Evolutionary conservation across 2,329 filamentous ascomycete species (phyloP), one percentile per base, ranked within the genome.

Genomic region (Saccharata proteae): DNA sequence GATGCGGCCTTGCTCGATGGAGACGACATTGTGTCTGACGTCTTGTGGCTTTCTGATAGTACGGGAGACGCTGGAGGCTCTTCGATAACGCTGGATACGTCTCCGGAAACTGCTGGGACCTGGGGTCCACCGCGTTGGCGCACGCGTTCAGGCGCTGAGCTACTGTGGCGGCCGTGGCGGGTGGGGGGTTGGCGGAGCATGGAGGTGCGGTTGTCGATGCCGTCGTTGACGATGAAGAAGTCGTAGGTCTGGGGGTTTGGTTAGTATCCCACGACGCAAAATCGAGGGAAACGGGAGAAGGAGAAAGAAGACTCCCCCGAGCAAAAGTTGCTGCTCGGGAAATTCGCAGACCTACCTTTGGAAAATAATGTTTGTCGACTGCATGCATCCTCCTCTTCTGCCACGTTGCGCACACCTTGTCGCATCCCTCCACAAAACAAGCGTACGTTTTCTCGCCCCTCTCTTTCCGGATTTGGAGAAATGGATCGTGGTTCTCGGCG

Each of bases 321-420:
- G 19, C 6, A 16, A 21, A 19, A 17, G 7, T 16, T 6, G 5
- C 14, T 22, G 8, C 11, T 13, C 4, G 9, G 3, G 13, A 26
- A 16, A 49, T 38, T 48, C n/a, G n/a, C n/a, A n/a, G 9, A 23
- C 25, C 6, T 6, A 64, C 62, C 50, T 73, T 75, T 8, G 86
- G 88, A 49, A 90, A 98, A 59, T 78, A 70, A 56, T 98, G 90
- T 59, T 93, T 94, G 62, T 93, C 86, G 43, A 93, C 83, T 42
- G 93, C 66, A 62, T 98, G 88, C 52, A 83, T 73, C 19, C 82
- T 71, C 26, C 90, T 73, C 57, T 93, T 96, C 47, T 82, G 76
- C 17, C 80, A 76, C 4, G 81, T 85, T 34, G 72, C 74, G 58
- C 86, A 94, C 51, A 84, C 77, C 42, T 80, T 73, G 37, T 90